These are phyloP conservation scores for Zymoseptoria brevis DNA, from an alignment of 2,329 filamentous ascomycete species.

Conservation along the genomic window DNA sequence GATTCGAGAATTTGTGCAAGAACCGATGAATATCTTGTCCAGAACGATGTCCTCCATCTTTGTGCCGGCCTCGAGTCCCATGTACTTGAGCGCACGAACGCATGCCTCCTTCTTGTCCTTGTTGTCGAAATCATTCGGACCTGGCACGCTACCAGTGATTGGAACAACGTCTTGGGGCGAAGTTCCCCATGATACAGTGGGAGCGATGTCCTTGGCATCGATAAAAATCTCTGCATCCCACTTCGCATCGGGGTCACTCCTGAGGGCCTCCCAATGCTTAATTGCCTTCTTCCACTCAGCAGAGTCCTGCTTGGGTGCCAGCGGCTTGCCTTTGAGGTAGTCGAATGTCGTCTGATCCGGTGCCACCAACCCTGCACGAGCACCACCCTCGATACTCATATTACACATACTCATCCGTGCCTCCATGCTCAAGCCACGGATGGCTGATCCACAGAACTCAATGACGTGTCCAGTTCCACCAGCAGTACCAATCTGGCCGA, in stretches of 20 bases:
- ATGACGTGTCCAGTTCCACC: slow-evolving; percentile 92
- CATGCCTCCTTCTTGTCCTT: slow-evolving; percentile 73
- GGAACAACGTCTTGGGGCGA: slow-evolving; percentile 94
- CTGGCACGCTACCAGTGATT: slow-evolving; percentile 83
- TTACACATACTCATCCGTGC: slow-evolving; percentile 99
- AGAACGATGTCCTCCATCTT: slow-evolving; percentile 84
- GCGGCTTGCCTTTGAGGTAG: slow-evolving; percentile 83
- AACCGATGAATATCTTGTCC: slow-evolving; percentile 97
- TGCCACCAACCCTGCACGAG: slow-evolving; percentile 91
- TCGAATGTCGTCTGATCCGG: slow-evolving; percentile 91
- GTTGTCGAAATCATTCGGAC: slow-evolving; percentile 77
- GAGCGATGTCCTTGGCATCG: slow-evolving; percentile 84
- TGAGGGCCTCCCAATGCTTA: slow-evolving; percentile 78
- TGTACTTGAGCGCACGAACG: slow-evolving; percentile 82
- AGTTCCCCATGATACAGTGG: slow-evolving; percentile 94
- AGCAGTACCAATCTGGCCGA: slow-evolving; percentile 88
- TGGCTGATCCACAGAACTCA: slow-evolving; percentile 93
- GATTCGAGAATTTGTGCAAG: slow-evolving; percentile 94
- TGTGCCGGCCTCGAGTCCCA: slow-evolving; percentile 81
- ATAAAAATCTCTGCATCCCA: slow-evolving; percentile 87
- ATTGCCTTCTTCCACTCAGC: slow-evolving; percentile 84
- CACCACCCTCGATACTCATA: slow-evolving; percentile 96
- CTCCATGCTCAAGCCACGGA: slow-evolving; percentile 84
- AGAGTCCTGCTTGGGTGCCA: slow-evolving; percentile 77
- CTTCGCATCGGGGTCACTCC: slow-evolving; percentile 78